Evolutionary conservation across 352 stramenopile species (phyloP).

Genomic region (Globisporangium nagaii): DNA sequence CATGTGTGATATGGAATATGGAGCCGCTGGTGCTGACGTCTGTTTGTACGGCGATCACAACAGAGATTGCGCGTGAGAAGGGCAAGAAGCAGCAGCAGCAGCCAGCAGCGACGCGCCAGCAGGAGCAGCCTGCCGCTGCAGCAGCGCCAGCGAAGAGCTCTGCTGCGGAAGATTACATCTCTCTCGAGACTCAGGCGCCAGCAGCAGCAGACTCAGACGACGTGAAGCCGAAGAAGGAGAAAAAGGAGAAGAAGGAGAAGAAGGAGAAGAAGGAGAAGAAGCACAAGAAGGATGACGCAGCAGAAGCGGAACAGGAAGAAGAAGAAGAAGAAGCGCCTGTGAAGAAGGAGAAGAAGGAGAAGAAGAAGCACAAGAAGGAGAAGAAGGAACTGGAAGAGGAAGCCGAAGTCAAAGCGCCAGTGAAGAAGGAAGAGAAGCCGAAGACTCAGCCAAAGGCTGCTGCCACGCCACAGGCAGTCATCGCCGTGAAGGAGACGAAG

Average conservation of each 20-base stretch:
- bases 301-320: background rate
- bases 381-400: slow-evolving; percentile 11
- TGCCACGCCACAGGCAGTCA: background rate
- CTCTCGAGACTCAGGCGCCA: slow-evolving; percentile 4
- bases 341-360: slow-evolving; percentile 20
- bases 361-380: slow-evolving; percentile 16
- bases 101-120: background rate
- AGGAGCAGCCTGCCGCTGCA: slow-evolving; percentile 9
- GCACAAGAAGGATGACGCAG: slow-evolving; percentile 16
- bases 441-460: slow-evolving; percentile 2
- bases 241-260: slow-evolving; percentile 22
- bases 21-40: background rate
- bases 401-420: slow-evolving; percentile 3
- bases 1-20: too few relatives aligned
- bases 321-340: slow-evolving; percentile 5
- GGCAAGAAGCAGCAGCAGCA: slow-evolving; percentile 26
- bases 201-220: background rate
- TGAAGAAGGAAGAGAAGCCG: slow-evolving; percentile 10
- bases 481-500: slow-evolving; percentile 10
- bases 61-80: slow-evolving; percentile 77
- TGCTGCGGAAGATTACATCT: slow-evolving; percentile 12
- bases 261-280: slow-evolving; percentile 17
- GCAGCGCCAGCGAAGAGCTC: background rate
- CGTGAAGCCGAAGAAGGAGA: slow-evolving; percentile 9
- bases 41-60: background rate